These are phyloP conservation scores for Gastrolobium villosum DNA, from an alignment of 306 rosid genomes.

Conservation along the genomic window DNA sequence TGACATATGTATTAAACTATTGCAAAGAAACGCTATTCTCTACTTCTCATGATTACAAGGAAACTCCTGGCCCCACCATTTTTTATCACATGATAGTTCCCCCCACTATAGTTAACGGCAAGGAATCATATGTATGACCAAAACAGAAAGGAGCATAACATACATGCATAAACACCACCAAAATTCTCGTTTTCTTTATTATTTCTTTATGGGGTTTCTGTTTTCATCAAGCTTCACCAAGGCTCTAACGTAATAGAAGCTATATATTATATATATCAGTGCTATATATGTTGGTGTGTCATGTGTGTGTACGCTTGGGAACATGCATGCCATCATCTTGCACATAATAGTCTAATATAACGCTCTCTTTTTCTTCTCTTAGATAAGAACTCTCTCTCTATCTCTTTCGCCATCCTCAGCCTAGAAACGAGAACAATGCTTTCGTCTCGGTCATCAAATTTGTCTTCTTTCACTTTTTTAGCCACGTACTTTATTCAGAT, in stretches of 20 bases:
- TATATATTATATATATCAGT: background rate
- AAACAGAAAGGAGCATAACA: background rate
- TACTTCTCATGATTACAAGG: conserved; percentile 53
- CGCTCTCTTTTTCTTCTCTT: conserved; percentile 1
- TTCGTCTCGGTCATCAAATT: conserved; percentile 25
- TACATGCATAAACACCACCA: conserved; percentile 21
- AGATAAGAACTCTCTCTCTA: background rate
- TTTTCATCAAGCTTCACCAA: background rate
- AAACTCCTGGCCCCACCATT: conserved; percentile 50
- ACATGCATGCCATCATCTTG: conserved; percentile 11
- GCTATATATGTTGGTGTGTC: background rate
- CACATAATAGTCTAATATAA: background rate
- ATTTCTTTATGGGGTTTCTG: background rate
- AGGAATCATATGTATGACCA: conserved; percentile 43
- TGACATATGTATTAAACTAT: conserved; percentile 52
- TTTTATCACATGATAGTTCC: conserved; percentile 42
- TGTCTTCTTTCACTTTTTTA: conserved; percentile 44
- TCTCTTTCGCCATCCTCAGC: background rate
- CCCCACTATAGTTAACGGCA: conserved; percentile 40
- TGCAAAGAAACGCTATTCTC: conserved; percentile 29
- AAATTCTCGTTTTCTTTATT: background rate
- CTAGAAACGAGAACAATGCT: conserved; percentile 23
- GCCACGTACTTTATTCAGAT: background rate
- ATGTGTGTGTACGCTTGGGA: background rate
- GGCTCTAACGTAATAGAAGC: background rate